These are phyloP conservation scores for Hapsidospora chrysogenum DNA, from an alignment of 495 filamentous ascomycete genomes.

Conservation along the genomic window DNA sequence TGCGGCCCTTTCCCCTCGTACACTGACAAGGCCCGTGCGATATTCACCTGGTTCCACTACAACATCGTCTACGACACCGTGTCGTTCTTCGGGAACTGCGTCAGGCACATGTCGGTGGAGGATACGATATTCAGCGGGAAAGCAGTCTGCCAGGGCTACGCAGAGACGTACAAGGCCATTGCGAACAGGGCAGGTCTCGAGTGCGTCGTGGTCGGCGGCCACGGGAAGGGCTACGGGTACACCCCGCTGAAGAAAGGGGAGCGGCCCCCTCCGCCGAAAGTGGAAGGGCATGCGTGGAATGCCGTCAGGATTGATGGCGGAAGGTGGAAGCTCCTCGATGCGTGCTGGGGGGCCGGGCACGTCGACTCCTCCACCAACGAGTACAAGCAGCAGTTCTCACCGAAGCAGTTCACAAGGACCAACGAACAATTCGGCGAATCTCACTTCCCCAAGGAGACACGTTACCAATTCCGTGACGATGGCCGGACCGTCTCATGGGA, in stretches of 20 bases:
- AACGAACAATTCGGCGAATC: conserved; percentile 67
- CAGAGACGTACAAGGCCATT: conserved; percentile 60
- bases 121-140: conserved; percentile 54
- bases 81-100: conserved; percentile 53
- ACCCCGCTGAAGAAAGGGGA: conserved; percentile 32
- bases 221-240: conserved; percentile 79
- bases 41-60: conserved; percentile 93
- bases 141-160: conserved; percentile 87
- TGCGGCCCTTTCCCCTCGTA: conserved; percentile 60
- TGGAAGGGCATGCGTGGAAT: conserved; percentile 71
- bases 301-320: conserved; percentile 71
- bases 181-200: conserved; percentile 62
- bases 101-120: conserved; percentile 46
- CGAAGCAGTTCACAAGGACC: conserved; percentile 55
- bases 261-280: conserved; percentile 35
- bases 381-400: conserved; percentile 54
- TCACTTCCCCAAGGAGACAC: conserved; percentile 59
- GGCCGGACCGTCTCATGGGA: conserved; percentile 44
- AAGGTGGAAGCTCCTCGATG: conserved; percentile 81
- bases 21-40: conserved; percentile 79
- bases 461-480: conserved; percentile 48
- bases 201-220: conserved; percentile 50
- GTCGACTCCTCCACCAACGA: conserved; percentile 19
- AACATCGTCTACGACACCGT: conserved; percentile 74
- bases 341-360: conserved; percentile 84